Conservation (phyloP, 768 basidiomycete genomes). For the Naematelia encephala region DNA sequence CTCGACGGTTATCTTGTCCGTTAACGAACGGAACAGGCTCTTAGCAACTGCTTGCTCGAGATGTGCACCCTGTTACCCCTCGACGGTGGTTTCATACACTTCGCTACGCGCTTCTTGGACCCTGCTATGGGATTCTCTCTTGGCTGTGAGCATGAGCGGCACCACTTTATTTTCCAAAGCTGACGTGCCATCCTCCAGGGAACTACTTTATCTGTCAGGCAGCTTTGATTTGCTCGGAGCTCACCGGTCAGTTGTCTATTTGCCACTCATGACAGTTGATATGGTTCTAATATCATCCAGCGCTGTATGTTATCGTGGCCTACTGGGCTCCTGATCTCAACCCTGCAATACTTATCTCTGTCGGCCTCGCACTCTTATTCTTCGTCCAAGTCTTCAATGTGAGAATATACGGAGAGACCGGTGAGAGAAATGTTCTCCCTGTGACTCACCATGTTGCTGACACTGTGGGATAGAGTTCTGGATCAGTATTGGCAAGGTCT, state of each 20-base stretch:
- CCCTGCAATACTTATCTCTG: constrained; percentile 14
- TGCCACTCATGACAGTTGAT: background rate
- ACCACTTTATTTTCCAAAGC: background rate
- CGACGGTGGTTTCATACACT: constrained; percentile 28
- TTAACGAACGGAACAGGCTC: background rate
- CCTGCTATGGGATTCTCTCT: constrained; percentile 22
- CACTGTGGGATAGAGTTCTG: constrained; percentile 21
- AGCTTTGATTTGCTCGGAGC: constrained; percentile 30
- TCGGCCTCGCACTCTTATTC: constrained; percentile 10
- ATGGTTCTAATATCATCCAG: background rate
- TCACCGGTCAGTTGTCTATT: constrained; percentile 10
- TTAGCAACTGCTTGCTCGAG: constrained; percentile 25
- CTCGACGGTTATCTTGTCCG: background rate
- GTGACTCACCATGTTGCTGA: background rate
- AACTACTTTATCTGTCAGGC: constrained; percentile 23
- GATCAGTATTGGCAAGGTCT: constrained; percentile 48
- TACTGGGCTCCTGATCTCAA: constrained; percentile 20
- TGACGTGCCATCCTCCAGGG: background rate
- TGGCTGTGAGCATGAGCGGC: constrained; percentile 25
- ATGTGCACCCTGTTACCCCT: constrained; percentile 28
- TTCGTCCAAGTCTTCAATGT: constrained; percentile 14
- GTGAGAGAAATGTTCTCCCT: background rate
- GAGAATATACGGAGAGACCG: constrained; percentile 15
- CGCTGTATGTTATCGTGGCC: constrained; percentile 28
- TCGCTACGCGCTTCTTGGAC: constrained; percentile 26